Evolutionary conservation across 805 yeast species (phyloP), one percentile per base, ranked within the genome.

Genomic region (Wickerhamomyces hampshirensis): DNA sequence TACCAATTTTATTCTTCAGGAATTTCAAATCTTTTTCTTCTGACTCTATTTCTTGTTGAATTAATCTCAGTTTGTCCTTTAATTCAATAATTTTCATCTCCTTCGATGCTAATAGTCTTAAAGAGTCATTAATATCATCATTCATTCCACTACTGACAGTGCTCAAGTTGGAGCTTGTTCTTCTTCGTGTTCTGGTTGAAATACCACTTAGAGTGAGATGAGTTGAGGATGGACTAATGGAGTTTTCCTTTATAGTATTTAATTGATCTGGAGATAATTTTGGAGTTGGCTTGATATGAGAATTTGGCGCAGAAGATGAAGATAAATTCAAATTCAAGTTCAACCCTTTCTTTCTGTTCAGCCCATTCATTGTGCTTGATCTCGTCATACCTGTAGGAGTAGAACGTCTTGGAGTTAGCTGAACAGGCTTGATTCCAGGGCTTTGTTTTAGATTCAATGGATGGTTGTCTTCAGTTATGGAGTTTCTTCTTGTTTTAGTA

Each of bases 31-130:
- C 67, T 3, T 39, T 38, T 15, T 58, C 55, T 23, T 58, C 61
- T 12, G 48, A 60, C 31, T 79, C 71, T 23, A 80, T 60, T 30
- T 62, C 63, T 34, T 68, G 72, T 33, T 80, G 63, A 5, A 60
- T 55, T 23, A 63, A 54, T 34, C 75, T 68, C 48, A 81, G 40
- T 16, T 63, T 68, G 29, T 68, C 69, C 43, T 77, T 80, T 29
- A 80, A 57, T 46, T 82, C 88, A 33, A 82, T 69, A 19, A 82
- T 63, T 18, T 71, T 73, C 73, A 79, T 73, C 52, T 83, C 93
- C 50, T 80, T 82, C 28, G 75, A 62, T 0, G 91, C 91, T 30
- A 83, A 59, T 7, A 69, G 60, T 42, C 85, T 67, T 33, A 82
- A 58, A 33, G 78, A 72, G 5, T 70, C 74, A 39, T 75, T 76